Conservation (phyloP, 2,329 filamentous ascomycete genomes). For the Leptosphaerulina australis region DNA sequence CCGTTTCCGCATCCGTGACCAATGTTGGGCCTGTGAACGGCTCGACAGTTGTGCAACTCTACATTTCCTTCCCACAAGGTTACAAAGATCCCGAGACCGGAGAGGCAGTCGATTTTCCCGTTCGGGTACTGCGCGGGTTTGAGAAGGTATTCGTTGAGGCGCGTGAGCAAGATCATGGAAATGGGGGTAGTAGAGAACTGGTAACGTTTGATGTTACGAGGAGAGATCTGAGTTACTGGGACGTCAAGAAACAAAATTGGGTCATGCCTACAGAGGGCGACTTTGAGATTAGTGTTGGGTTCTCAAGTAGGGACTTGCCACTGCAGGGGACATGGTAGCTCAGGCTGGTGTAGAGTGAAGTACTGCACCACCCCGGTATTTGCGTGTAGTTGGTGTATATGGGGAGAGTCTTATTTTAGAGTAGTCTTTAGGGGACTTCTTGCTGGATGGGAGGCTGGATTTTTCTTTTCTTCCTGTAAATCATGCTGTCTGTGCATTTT, state of each 20-base stretch:
- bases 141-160: conserved; percentile 50
- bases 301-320: conserved; percentile 43
- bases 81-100: conserved; percentile 52
- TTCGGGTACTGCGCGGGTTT: conserved; percentile 50
- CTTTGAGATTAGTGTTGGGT: conserved; percentile 41
- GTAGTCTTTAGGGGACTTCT: too few relatives aligned
- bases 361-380: not conserved
- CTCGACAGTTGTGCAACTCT: conserved; percentile 63
- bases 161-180: conserved; percentile 28
- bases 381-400: not conserved
- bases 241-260: conserved; percentile 51
- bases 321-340: conserved; percentile 40
- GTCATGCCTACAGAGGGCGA: conserved; percentile 43
- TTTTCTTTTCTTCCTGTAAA: not conserved
- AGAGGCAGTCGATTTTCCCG: conserved; percentile 63
- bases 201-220: conserved; percentile 50
- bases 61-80: conserved; percentile 56
- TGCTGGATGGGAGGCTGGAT: too few relatives aligned
- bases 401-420: too few relatives aligned
- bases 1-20: conserved; percentile 60
- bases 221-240: conserved; percentile 52
- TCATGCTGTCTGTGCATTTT: not conserved
- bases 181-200: conserved; percentile 23
- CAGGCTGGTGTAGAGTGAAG: not conserved
- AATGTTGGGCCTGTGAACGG: conserved; percentile 66